Base-by-base conservation (phyloP, 345 rosid species). In the Eutrema heterophyllum region DNA sequence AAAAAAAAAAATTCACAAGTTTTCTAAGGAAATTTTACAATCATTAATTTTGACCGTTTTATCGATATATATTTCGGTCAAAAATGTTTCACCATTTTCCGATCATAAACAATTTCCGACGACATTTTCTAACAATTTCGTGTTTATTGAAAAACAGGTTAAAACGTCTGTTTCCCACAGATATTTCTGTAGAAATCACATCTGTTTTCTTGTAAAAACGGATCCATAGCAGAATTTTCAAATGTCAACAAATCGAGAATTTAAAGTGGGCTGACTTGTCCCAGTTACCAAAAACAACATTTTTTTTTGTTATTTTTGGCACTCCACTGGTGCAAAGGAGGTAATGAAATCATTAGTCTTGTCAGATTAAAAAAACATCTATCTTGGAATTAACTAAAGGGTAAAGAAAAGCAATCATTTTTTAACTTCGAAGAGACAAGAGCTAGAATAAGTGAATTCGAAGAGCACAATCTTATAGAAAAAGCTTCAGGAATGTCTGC, bases 401-500 rank as follows among this genome's bases (percentile, higher is more conserved):
- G 75, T 61, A 40, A 70, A 48, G 59, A 9, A 16, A 46, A 30
- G 7, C 57, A 50, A 60, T 36, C 27, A 27, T 11, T n/a, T 50
- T 50, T 71, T 11, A 27, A 71, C 59, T 26, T 49, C 0, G 7
- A 32, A 18, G 58, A 10, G 61, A 51, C 68, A 16, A 39, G 5
- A 7, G 8, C 1, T 0, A 50, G 24, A 63, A 71, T 39, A 50
- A 27, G 75, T 71, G 67, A 60, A 27, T 38, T 14, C 5, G 7
- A 27, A 60, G 39, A 27, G 61, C 51, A 60, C 60, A 62, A 62
- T 71, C 75, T 61, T 21, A 30, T 50, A 39, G 16, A 29, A 40
- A 18, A 29, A 41, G 43, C 18, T 53, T 41, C 41, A 54, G 39
- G 72, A 68, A 68, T 55, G 64, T 68, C 54, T 56, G 43, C 64